phyloP scores from a whole-genome alignment of 176 grass and related monocot genomes.

The Raddia distichophylla region DNA sequence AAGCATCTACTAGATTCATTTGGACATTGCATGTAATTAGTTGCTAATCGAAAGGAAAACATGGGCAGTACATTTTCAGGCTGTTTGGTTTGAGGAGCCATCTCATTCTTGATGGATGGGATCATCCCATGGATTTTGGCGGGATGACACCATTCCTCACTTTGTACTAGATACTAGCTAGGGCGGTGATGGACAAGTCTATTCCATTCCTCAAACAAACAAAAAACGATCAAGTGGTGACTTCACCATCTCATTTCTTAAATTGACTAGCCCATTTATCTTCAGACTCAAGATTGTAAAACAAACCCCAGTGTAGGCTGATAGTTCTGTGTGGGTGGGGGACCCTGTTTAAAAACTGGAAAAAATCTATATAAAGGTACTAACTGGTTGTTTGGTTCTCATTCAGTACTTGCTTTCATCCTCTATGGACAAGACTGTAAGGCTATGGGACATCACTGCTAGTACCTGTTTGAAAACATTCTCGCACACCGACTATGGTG shows the following conservation, averaged over 20 bases:
- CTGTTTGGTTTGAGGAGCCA: too few relatives aligned
- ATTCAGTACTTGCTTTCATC: conserved; percentile 92
- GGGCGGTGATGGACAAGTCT: too few relatives aligned
- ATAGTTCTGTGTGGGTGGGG: not conserved
- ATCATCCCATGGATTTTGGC: too few relatives aligned
- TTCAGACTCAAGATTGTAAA: not conserved
- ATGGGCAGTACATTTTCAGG: not conserved
- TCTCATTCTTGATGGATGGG: too few relatives aligned
- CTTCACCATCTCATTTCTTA: too few relatives aligned
- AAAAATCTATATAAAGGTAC: not conserved
- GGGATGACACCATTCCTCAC: too few relatives aligned
- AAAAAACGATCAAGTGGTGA: too few relatives aligned
- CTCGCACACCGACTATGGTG: conserved; percentile 93
- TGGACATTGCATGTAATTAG: not conserved
- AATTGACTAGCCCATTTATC: not conserved
- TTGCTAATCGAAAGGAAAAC: not conserved
- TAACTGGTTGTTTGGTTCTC: conserved; percentile 32
- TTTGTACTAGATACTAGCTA: too few relatives aligned
- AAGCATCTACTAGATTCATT: not conserved
- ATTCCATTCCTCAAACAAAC: too few relatives aligned
- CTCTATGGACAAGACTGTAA: conserved; percentile 99
- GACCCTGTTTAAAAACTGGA: not conserved
- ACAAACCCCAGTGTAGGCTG: not conserved
- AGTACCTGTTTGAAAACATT: conserved; percentile 96
- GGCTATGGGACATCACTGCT: conserved; percentile 77